phyloP scores from a whole-genome alignment of 2,329 filamentous ascomycete genomes.

The Trichoderma polysporum region DNA sequence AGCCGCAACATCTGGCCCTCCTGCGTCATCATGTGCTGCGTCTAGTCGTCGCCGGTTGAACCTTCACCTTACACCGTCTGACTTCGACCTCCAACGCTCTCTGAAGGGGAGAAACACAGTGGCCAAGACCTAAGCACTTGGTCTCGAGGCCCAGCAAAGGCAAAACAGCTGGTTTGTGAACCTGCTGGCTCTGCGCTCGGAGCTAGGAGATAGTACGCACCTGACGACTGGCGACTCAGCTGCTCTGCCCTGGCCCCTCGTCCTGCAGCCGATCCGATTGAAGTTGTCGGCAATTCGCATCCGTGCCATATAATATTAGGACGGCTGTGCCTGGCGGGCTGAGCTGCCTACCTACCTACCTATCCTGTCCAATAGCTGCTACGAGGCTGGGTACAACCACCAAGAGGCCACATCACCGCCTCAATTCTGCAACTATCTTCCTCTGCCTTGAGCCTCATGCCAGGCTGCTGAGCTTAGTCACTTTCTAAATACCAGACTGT shows the following conservation, averaged over 20 bases:
- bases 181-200: neutral
- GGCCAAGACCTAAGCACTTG: neutral
- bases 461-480: neutral
- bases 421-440: neutral
- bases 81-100: neutral
- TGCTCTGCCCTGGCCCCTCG: neutral
- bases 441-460: neutral
- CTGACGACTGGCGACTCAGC: neutral
- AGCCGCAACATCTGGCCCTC: neutral
- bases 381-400: neutral
- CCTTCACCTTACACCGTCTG: constrained; percentile 17
- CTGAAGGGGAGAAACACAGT: neutral
- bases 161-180: neutral
- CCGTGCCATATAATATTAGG: constrained; percentile 2
- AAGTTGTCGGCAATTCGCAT: neutral
- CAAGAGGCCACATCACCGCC: constrained; percentile 4
- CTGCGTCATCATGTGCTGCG: constrained; percentile 20
- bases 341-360: neutral
- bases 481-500: neutral
- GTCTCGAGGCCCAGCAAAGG: neutral
- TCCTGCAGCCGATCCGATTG: neutral
- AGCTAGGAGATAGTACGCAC: neutral
- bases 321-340: constrained; percentile 12
- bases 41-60: neutral
- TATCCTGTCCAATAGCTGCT: neutral